Evolutionary conservation across 2,329 filamentous ascomycete species (phyloP).

Genomic region (Diaporthe aspalathi): DNA sequence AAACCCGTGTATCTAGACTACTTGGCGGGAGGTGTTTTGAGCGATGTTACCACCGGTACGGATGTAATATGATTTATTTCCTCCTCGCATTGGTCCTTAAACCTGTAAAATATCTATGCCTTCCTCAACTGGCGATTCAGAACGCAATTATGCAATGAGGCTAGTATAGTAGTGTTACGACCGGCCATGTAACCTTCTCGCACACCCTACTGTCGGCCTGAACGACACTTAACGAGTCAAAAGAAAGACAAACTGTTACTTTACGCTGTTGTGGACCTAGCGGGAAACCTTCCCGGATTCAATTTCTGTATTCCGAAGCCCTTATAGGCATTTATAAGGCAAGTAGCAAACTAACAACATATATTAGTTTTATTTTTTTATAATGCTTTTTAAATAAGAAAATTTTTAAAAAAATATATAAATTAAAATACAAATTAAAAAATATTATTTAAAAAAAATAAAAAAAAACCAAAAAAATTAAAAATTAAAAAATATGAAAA

Average conservation of each 20-base stretch:
- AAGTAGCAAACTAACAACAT: too few species aligned
- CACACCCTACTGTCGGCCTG: neutral
- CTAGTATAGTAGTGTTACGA: neutral
- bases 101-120: neutral
- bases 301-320: constrained; percentile 16
- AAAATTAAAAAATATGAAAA: too few species aligned
- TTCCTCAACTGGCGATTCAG: neutral
- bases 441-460: too few species aligned
- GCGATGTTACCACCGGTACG: constrained; percentile 9
- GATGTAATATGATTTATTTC: neutral
- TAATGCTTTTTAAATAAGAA: too few species aligned
- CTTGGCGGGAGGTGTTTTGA: neutral
- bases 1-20: constrained; percentile 16
- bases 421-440: too few species aligned
- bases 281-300: neutral
- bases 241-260: constrained; percentile 1
- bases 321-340: too few species aligned
- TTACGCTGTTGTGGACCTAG: neutral
- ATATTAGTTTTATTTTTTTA: too few species aligned
- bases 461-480: too few species aligned
- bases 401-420: too few species aligned
- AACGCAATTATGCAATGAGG: neutral
- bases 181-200: neutral
- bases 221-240: neutral
- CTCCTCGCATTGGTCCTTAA: neutral